Conservation (phyloP, 192 early-diverging fungal species). For the Diversispora eburnea region DNA sequence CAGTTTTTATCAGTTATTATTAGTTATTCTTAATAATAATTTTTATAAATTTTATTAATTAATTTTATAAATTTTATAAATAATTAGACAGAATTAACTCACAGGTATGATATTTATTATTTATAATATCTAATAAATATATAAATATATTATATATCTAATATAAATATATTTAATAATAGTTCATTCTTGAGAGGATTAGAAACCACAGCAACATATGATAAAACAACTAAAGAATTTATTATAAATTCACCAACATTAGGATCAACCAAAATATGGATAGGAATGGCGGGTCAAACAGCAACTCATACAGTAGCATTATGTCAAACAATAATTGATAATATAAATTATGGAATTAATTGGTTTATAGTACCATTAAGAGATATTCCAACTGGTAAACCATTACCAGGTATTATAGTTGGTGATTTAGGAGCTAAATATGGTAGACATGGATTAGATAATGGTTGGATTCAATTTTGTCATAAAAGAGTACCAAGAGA, state of each 20-base stretch:
- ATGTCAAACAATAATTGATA: constrained; percentile 57
- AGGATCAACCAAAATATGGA: constrained; percentile 57
- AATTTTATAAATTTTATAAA: constrained; percentile 18
- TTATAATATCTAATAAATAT: no score
- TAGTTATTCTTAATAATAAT: neutral
- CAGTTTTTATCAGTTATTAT: neutral
- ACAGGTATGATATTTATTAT: neutral
- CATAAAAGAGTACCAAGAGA: constrained; percentile 51
- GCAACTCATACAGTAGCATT: constrained; percentile 63
- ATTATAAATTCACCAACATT: constrained; percentile 59
- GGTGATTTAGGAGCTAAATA: constrained; percentile 63
- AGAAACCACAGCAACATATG: constrained; percentile 65
- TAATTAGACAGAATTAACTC: constrained; percentile 56
- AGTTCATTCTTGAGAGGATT: constrained; percentile 58
- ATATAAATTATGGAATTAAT: constrained; percentile 56
- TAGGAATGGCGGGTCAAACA: constrained; percentile 62
- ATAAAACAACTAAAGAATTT: constrained; percentile 53
- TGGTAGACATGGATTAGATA: constrained; percentile 59
- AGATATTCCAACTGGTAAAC: constrained; percentile 44
- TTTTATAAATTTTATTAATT: neutral
- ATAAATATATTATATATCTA: no score
- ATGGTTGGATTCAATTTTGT: constrained; percentile 66
- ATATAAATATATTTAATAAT: constrained; percentile 25
- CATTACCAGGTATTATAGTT: constrained; percentile 49
- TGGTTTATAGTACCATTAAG: constrained; percentile 67